Conservation (phyloP, 2,329 filamentous ascomycete genomes). For the Drechmeria coniospora region DNA sequence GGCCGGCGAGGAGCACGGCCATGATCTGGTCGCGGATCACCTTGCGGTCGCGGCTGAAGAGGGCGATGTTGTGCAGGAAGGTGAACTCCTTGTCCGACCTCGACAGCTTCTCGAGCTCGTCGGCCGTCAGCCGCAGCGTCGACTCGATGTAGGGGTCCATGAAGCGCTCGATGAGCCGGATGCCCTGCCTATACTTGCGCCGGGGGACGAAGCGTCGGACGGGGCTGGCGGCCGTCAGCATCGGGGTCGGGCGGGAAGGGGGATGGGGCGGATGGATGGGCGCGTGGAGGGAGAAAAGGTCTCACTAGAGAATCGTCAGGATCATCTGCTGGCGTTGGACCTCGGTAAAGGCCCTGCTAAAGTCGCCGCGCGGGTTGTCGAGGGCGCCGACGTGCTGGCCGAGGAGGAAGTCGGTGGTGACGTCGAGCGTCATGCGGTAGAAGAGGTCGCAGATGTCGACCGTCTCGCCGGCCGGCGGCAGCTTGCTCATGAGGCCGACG, state of each 20-base stretch:
- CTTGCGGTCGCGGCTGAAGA: conserved; percentile 56
- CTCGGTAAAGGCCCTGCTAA: conserved; percentile 69
- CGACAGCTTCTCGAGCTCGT: conserved; percentile 52
- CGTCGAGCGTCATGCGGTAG: conserved; percentile 71
- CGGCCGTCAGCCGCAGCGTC: conserved; percentile 50
- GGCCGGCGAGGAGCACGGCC: conserved; percentile 66
- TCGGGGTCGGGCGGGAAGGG: too few relatives aligned
- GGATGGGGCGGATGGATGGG: neutral
- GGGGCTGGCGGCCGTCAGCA: conserved; percentile 41
- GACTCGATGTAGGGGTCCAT: conserved; percentile 65
- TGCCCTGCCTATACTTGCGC: conserved; percentile 42
- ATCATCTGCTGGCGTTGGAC: conserved; percentile 54
- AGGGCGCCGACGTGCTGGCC: conserved; percentile 25
- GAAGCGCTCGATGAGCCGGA: conserved; percentile 60
- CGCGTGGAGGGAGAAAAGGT: neutral
- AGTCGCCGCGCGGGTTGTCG: conserved; percentile 42
- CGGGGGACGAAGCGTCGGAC: conserved; percentile 49
- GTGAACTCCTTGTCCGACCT: conserved; percentile 63
- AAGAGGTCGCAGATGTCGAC: conserved; percentile 64
- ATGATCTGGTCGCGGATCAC: conserved; percentile 77
- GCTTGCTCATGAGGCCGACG: conserved; percentile 4
- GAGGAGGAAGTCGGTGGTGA: conserved; percentile 73
- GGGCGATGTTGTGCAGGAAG: conserved; percentile 73
- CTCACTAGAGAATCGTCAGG: conserved; percentile 7
- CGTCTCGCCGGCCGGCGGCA: conserved; percentile 29